Conservation (phyloP, 495 filamentous ascomycete genomes). For the Trichoderma orchidacearum region DNA sequence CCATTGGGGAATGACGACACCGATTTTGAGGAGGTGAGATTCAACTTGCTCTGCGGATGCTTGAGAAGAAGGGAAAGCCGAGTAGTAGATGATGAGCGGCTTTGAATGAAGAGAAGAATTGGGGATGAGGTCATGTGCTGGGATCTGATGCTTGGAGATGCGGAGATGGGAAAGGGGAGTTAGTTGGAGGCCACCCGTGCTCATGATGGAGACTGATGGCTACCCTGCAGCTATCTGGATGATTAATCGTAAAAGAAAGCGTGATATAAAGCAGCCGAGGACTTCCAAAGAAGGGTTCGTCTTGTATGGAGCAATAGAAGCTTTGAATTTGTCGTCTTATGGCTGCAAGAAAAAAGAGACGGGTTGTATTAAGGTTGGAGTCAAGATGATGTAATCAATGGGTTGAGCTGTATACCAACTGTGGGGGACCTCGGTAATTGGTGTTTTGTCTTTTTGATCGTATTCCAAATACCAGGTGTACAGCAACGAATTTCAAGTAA, state of each 20-base stretch:
- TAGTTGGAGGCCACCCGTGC: conserved; percentile 10
- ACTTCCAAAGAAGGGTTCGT: background rate
- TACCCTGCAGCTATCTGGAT: background rate
- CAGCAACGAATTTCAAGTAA: too few species aligned
- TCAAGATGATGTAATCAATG: background rate
- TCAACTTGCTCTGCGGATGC: conserved; percentile 31
- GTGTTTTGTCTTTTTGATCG: too few species aligned
- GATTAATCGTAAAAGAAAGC: background rate
- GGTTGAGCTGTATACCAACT: background rate
- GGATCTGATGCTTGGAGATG: conserved; percentile 45
- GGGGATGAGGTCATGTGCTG: conserved; percentile 40
- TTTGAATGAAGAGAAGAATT: conserved; percentile 52
- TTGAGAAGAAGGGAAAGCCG: conserved; percentile 29
- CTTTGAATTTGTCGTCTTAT: background rate
- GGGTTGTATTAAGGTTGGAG: background rate
- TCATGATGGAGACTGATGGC: background rate
- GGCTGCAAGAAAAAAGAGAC: background rate
- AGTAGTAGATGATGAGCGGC: conserved; percentile 43
- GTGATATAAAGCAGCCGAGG: too few species aligned
- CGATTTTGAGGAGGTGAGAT: conserved; percentile 32
- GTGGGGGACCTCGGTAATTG: too few species aligned
- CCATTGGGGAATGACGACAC: conserved; percentile 50
- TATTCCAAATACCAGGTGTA: too few species aligned
- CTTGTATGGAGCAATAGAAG: background rate
- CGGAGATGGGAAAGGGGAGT: conserved; percentile 33